Percentiles rank a stretch among this genome's conserved stretches.
Evolutionary conservation across 2,329 filamentous ascomycete genomes (phyloP).

Genomic region (Fusarium robinianum): DNA sequence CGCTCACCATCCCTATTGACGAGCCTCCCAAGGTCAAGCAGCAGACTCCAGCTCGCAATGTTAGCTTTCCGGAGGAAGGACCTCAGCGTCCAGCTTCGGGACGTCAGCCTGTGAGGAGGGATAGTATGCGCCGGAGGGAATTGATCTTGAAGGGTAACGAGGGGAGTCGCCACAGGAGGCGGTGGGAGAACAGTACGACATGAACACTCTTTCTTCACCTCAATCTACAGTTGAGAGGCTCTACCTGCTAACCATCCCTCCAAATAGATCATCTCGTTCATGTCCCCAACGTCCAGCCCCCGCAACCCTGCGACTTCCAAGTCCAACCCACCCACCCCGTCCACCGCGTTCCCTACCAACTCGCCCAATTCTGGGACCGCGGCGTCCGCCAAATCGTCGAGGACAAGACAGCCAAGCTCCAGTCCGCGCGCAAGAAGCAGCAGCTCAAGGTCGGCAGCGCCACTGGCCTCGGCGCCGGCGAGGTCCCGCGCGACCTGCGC

Average conservation of each 20-base stretch:
- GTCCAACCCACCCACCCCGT: constrained; percentile 80
- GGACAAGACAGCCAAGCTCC: constrained; percentile 48
- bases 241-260: constrained; percentile 24
- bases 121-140: constrained; percentile 67
- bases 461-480: constrained; percentile 53
- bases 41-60: constrained; percentile 22
- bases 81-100: constrained; percentile 43
- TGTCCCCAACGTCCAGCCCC: constrained; percentile 85
- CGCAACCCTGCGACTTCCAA: constrained; percentile 80
- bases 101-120: constrained; percentile 55
- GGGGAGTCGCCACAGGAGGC: constrained; percentile 79
- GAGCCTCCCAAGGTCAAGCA: constrained; percentile 42
- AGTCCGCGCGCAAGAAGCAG: constrained; percentile 52
- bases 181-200: constrained; percentile 88
- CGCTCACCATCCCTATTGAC: constrained; percentile 78
- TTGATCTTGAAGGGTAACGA: constrained; percentile 86
- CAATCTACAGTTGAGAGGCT: too few species aligned
- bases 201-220: too few species aligned
- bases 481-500: constrained; percentile 79
- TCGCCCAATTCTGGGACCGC: constrained; percentile 82
- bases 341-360: constrained; percentile 81
- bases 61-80: constrained; percentile 23
- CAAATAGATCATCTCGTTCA: constrained; percentile 76
- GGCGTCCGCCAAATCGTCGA: constrained; percentile 56
- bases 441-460: constrained; percentile 48